phyloP scores from a whole-genome alignment of 768 basidiomycete genomes.

The Peribolospora kevripleyi region DNA sequence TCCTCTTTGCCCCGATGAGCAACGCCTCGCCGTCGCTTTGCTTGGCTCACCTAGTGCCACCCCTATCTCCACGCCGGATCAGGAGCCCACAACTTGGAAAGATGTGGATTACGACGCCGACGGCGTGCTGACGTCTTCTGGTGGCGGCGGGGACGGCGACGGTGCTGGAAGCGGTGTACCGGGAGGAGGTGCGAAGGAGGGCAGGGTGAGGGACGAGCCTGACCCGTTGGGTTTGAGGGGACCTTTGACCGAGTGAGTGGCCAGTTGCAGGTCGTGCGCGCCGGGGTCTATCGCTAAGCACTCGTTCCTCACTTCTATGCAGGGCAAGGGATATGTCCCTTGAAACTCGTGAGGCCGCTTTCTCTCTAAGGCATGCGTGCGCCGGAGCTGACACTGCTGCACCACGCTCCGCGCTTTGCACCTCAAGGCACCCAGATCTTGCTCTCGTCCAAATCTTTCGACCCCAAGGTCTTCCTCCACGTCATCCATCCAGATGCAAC shows the following conservation, averaged over 20 bases:
- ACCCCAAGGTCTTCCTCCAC: constrained; percentile 79
- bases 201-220: constrained; percentile 16
- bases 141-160: constrained; percentile 16
- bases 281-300: not conserved
- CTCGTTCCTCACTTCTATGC: constrained; percentile 3
- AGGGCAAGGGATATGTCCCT: constrained; percentile 49
- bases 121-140: too few relatives aligned
- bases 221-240: constrained; percentile 36
- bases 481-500: constrained; percentile 82
- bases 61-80: too few relatives aligned
- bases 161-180: constrained; percentile 44
- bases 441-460: constrained; percentile 79
- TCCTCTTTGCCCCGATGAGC: too few relatives aligned
- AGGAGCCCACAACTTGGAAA: too few relatives aligned
- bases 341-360: constrained; percentile 17
- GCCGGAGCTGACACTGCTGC: constrained; percentile 1
- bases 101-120: too few relatives aligned
- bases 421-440: constrained; percentile 39
- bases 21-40: too few relatives aligned
- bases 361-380: not conserved
- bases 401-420: constrained; percentile 20
- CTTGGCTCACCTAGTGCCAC: too few relatives aligned
- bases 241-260: constrained; percentile 21
- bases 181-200: not conserved
- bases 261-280: constrained; percentile 31